Base-by-base conservation (phyloP, 2,329 filamentous ascomycete species). In the Colletotrichum somersetense region DNA sequence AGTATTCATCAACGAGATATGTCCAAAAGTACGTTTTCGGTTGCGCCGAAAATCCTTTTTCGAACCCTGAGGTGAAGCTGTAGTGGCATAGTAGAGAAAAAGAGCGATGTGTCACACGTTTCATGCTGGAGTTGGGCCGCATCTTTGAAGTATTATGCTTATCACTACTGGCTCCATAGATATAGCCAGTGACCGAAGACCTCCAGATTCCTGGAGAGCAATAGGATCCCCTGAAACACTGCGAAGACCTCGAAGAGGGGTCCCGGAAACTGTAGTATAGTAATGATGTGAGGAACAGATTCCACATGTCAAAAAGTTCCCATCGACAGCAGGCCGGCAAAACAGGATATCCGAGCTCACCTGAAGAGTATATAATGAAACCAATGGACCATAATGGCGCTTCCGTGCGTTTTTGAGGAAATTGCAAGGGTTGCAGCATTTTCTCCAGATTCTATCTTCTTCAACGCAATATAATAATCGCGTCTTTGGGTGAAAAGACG, bases 31-130 rank as follows among this genome's bases (percentile, higher is more conserved):
- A 16, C 4, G 44, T 11, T 52, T 20, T 18, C 46, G 26, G 11
- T 20, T 67, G 26, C 26, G 38, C 14, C 20, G 16, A 38, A 46
- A 67, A 20, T 38, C 8, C 11, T 48, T 63, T 3, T 30, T 33
- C 55, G 35, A 12, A 23, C 20, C 10, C 23, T 62, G 38, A 26
- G 48, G 57, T 46, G 35, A 38, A 63, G 48, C 35, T 62, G 55
- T 14, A 11, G 12, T 14, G 30, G 16, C 26, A 23, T 26, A n/a
- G 16, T 1, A 16, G 10, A 23, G 6, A 35, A 12, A 62, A 6
- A 48, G 26, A 30, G 8, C 8, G 40, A 55, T 52, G 38, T 53
- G 23, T 46, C 5, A 20, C 35, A 38, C 23, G 35, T 16, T n/a
- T 5, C 35, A 3, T 59, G 66, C 44, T 44, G 52, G 5, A 52